Conservation (phyloP, 1,284 basidiomycete genomes). For the Irpex lacteus region DNA sequence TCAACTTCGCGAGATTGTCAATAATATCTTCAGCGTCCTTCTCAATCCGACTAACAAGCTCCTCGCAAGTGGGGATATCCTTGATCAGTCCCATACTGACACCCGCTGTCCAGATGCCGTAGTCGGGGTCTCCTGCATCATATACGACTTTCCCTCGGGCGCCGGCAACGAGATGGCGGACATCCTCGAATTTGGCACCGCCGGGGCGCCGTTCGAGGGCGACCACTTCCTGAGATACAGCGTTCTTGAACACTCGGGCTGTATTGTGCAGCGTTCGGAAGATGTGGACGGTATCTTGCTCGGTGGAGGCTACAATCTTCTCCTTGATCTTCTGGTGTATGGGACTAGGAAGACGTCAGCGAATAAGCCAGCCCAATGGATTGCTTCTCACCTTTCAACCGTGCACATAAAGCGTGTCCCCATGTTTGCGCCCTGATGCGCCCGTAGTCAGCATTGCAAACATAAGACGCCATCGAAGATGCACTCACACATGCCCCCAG, state of each 20-base stretch:
- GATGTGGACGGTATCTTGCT: conserved; percentile 85
- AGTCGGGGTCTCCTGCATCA: conserved; percentile 81
- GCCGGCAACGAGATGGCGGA: conserved; percentile 83
- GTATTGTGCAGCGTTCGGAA: conserved; percentile 89
- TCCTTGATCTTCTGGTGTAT: conserved; percentile 92
- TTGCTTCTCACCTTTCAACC: conserved; percentile 54
- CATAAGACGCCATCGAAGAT: conserved; percentile 1
- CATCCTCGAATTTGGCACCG: conserved; percentile 87
- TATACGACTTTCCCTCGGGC: conserved; percentile 78
- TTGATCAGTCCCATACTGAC: conserved; percentile 80
- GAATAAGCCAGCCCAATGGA: conserved; percentile 17
- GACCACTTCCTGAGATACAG: conserved; percentile 79
- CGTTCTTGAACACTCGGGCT: conserved; percentile 87
- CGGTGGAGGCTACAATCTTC: conserved; percentile 80
- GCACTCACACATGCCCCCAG: conserved; percentile 75
- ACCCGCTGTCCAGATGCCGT: conserved; percentile 88
- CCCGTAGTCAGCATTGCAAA: background rate
- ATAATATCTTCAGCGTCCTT: conserved; percentile 76
- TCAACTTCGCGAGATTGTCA: conserved; percentile 42
- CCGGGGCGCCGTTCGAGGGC: conserved; percentile 76
- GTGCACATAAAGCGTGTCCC: conserved; percentile 90
- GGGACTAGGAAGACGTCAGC: conserved; percentile 44
- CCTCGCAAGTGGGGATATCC: conserved; percentile 84
- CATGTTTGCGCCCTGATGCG: conserved; percentile 76
- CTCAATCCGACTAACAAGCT: conserved; percentile 71